Conservation (phyloP, 1,139 yeast genomes). For the Saccharomyces pastorianus region DNA sequence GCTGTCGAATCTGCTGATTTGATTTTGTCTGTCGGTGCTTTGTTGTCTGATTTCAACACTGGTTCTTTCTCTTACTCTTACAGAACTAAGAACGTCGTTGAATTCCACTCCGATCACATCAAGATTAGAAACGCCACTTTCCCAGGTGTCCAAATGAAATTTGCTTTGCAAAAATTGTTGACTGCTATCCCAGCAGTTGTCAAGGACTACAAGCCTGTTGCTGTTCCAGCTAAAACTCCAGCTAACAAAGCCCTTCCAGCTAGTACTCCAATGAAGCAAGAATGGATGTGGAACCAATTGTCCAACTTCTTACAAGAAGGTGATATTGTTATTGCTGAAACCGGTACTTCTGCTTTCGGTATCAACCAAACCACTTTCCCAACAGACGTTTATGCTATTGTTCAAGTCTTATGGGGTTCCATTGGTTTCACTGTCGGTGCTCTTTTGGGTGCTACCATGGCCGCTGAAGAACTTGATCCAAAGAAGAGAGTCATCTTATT, state of each 20-base stretch:
- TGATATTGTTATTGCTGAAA: slow-evolving; percentile 74
- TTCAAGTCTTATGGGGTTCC: slow-evolving; percentile 87
- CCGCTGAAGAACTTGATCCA: slow-evolving; percentile 67
- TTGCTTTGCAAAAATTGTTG: slow-evolving; percentile 46
- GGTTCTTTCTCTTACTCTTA: slow-evolving; percentile 81
- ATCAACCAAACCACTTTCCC: slow-evolving; percentile 76
- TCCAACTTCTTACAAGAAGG: slow-evolving; percentile 70
- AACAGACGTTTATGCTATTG: slow-evolving; percentile 61
- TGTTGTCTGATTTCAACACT: slow-evolving; percentile 82
- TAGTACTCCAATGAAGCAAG: slow-evolving; percentile 49
- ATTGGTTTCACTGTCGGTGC: slow-evolving; percentile 87
- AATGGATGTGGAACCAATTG: slow-evolving; percentile 74
- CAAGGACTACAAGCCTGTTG: slow-evolving; percentile 37
- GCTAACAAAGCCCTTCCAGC: slow-evolving; percentile 39
- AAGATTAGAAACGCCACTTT: slow-evolving; percentile 68
- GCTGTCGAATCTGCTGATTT: slow-evolving; percentile 73
- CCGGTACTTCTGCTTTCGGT: slow-evolving; percentile 89
- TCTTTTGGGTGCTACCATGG: slow-evolving; percentile 75
- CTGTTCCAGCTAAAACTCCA: slow-evolving; percentile 41
- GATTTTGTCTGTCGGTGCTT: slow-evolving; percentile 70
- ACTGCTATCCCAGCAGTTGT: slow-evolving; percentile 34
- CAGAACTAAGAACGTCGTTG: slow-evolving; percentile 70
- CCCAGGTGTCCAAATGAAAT: slow-evolving; percentile 75
- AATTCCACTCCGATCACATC: slow-evolving; percentile 83
- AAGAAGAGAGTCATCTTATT: slow-evolving; percentile 67